Evolutionary conservation across 257 asterid genomes (phyloP).

Genomic region (Petunia secreta): DNA sequence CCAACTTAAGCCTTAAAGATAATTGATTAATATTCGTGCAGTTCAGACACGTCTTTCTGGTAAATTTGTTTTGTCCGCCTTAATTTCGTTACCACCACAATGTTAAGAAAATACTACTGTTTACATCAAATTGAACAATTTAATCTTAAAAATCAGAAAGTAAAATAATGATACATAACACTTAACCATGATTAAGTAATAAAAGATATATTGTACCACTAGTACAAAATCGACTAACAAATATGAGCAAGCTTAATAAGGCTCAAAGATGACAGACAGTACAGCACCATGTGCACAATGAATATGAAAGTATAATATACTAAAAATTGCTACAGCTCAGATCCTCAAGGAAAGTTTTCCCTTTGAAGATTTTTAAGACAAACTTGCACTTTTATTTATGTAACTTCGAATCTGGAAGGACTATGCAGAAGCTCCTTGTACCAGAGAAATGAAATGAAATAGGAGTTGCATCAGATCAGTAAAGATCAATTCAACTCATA

Average conservation of each 20-base stretch:
- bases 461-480: not conserved
- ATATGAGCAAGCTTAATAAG: not conserved
- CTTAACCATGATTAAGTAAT: too few relatives aligned
- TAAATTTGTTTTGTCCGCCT: not conserved
- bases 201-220: not conserved
- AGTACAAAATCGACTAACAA: not conserved
- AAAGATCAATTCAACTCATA: conserved; percentile 30
- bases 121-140: too few relatives aligned
- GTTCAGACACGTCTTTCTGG: not conserved
- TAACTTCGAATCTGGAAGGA: conserved; percentile 4
- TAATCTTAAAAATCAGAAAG: too few relatives aligned
- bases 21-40: not conserved
- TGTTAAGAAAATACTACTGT: too few relatives aligned
- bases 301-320: too few relatives aligned
- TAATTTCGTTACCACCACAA: not conserved
- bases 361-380: not conserved
- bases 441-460: conserved; percentile 6
- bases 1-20: not conserved
- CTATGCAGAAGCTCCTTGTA: conserved; percentile 12
- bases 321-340: not conserved
- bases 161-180: too few relatives aligned
- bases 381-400: not conserved
- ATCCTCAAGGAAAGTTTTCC: not conserved
- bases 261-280: not conserved
- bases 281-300: not conserved